A percentile compares a stretch with the other conserved stretches of the same genome.
Evolutionary conservation across 2,329 filamentous ascomycete genomes (phyloP).

Genomic region (Plenodomus lindquistii): DNA sequence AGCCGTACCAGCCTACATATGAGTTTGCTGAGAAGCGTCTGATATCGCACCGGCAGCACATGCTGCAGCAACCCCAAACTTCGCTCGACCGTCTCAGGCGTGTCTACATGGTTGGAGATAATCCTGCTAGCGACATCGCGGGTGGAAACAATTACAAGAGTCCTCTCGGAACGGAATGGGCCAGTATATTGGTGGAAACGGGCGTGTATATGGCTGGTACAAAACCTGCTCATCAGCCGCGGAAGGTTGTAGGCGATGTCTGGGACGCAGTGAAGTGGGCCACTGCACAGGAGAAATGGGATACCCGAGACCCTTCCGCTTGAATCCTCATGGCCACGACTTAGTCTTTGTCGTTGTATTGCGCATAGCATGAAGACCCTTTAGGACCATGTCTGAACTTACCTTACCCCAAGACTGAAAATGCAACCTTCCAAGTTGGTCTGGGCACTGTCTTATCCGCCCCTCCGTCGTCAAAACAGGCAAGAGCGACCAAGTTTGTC

Average conservation of each 20-base stretch:
- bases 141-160: slow-evolving; percentile 80
- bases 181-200: slow-evolving; percentile 75
- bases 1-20: slow-evolving; percentile 79
- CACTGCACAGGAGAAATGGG: slow-evolving; percentile 57
- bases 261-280: slow-evolving; percentile 78
- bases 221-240: slow-evolving; percentile 64
- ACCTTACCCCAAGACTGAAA: too few relatives aligned
- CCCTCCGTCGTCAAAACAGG: background rate
- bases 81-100: slow-evolving; percentile 59
- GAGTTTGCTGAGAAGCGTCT: slow-evolving; percentile 80
- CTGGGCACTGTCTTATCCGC: too few relatives aligned
- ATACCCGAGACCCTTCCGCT: slow-evolving; percentile 19
- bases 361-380: background rate
- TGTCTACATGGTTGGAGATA: slow-evolving; percentile 89
- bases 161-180: slow-evolving; percentile 71
- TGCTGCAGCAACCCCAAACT: slow-evolving; percentile 45
- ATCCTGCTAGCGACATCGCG: slow-evolving; percentile 80
- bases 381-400: too few relatives aligned
- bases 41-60: slow-evolving; percentile 58
- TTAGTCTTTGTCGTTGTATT: background rate
- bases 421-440: too few relatives aligned
- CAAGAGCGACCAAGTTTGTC: background rate
- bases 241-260: slow-evolving; percentile 73
- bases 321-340: background rate
- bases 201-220: slow-evolving; percentile 70